Conservation (phyloP, 1,284 basidiomycete species). For the Trichosporon inkin region DNA sequence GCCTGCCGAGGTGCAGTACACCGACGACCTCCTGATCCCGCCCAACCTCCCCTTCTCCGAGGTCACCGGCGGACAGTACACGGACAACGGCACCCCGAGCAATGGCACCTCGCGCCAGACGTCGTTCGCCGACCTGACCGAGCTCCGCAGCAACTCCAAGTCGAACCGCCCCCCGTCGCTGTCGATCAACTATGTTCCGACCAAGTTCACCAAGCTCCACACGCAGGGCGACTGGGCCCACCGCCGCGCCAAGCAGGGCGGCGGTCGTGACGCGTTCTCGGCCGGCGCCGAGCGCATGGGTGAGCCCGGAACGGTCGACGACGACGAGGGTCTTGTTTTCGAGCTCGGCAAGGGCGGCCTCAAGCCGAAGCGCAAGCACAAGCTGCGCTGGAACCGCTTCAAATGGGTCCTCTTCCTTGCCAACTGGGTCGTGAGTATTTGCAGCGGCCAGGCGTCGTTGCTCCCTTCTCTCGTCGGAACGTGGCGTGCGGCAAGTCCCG, state of each 20-base stretch:
- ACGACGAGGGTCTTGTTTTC: conserved; percentile 58
- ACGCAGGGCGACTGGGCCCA: conserved; percentile 51
- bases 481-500: background rate
- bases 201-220: conserved; percentile 59
- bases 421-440: conserved; percentile 56
- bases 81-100: conserved; percentile 11
- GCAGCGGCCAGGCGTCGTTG: too few species aligned
- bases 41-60: conserved; percentile 32
- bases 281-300: conserved; percentile 46
- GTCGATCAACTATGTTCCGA: conserved; percentile 62
- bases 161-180: conserved; percentile 42
- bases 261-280: conserved; percentile 61
- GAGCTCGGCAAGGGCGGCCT: conserved; percentile 47
- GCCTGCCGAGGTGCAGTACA: conserved; percentile 25
- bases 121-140: conserved; percentile 24
- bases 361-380: conserved; percentile 52
- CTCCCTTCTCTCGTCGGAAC: too few species aligned
- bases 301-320: conserved; percentile 58
- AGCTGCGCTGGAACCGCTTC: conserved; percentile 63
- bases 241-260: conserved; percentile 54
- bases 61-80: conserved; percentile 24
- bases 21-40: conserved; percentile 30
- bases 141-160: conserved; percentile 23
- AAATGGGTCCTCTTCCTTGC: conserved; percentile 63
- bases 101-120: conserved; percentile 22